Evolutionary conservation across 108 stramenopile genomes (phyloP).

Genomic region (Skeletonema menzelii): DNA sequence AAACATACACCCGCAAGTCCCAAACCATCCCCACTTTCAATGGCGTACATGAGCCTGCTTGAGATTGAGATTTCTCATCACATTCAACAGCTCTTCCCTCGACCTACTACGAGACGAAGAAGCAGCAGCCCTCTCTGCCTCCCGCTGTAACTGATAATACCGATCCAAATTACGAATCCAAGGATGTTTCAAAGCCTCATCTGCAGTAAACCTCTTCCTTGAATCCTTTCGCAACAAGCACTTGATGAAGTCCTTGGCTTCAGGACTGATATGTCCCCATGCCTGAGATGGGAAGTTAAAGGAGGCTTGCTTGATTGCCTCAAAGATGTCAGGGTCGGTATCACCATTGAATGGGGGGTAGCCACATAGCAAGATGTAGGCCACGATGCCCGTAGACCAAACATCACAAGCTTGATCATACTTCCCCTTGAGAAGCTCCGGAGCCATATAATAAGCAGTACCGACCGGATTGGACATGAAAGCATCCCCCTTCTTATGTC

Average conservation of each 20-base stretch:
- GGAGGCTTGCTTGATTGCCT: constrained; percentile 1
- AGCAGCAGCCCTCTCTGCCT: background rate
- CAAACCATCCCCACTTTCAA: background rate
- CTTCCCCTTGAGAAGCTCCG: constrained; percentile 55
- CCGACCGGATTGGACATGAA: constrained; percentile 44
- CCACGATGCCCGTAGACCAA: constrained; percentile 78
- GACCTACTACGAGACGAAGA: background rate
- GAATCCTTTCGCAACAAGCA: too few species aligned
- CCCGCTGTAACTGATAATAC: background rate
- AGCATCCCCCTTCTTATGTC: background rate
- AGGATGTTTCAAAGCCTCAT: constrained; percentile 54
- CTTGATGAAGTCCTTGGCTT: too few species aligned
- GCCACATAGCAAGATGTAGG: constrained; percentile 72
- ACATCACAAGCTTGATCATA: constrained; percentile 55
- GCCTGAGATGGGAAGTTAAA: constrained; percentile 4
- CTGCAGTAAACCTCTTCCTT: constrained; percentile 35
- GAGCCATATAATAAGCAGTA: constrained; percentile 64
- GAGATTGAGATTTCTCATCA: background rate
- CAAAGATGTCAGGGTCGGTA: constrained; percentile 6
- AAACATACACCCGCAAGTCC: too few species aligned
- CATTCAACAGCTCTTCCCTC: background rate
- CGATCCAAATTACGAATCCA: constrained; percentile 31
- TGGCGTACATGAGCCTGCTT: background rate
- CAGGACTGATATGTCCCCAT: constrained; percentile 10
- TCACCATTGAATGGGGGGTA: constrained; percentile 58